A percentile compares a stretch with the other conserved stretches of the same genome.
Conservation (phyloP, 176 grass and related monocot genomes). For the Aechmea fasciata region DNA sequence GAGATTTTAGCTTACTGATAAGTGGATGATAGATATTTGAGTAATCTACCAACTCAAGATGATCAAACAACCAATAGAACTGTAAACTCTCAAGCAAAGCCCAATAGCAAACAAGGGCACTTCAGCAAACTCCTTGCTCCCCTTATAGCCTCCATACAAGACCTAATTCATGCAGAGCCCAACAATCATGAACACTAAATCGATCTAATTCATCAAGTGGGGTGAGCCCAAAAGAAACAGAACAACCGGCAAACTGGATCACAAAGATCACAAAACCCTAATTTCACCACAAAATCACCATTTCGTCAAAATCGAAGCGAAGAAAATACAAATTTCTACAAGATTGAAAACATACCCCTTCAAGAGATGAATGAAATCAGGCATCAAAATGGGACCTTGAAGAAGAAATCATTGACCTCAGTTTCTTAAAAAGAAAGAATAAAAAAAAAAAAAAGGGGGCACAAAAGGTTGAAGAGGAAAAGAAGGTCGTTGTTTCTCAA, state of each 20-base stretch:
- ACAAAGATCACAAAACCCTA: constrained; percentile 5
- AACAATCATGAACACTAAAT: not conserved
- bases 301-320: not conserved
- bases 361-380: constrained; percentile 17
- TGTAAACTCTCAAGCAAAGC: not conserved
- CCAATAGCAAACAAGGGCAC: not conserved
- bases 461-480: not conserved
- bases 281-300: constrained; percentile 2
- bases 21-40: not conserved
- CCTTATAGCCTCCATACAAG: not conserved
- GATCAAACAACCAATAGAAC: not conserved
- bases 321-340: not conserved
- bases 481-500: constrained; percentile 7
- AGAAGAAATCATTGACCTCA: not conserved
- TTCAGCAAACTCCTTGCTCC: not conserved
- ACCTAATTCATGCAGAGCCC: not conserved
- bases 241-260: not conserved
- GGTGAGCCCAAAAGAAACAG: not conserved
- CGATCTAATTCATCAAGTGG: not conserved
- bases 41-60: not conserved
- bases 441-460: not conserved
- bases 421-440: constrained; percentile 13
- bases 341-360: constrained; percentile 16
- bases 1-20: not conserved
- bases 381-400: constrained; percentile 24